A percentile compares a stretch with the other conserved stretches of the same genome.
Conservation (phyloP, 306 rosid genomes). For the Pyrus bretschneideri region DNA sequence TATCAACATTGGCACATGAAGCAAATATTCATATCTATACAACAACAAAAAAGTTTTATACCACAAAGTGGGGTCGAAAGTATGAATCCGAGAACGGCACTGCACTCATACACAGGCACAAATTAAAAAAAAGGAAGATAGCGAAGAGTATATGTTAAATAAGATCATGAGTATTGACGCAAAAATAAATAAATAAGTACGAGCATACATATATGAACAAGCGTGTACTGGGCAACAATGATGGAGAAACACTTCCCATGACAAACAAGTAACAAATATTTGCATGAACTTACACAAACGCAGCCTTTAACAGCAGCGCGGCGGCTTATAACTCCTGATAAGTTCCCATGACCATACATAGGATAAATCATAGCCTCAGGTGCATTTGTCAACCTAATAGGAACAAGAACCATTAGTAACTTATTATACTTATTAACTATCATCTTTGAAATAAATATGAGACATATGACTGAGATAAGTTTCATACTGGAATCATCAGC, state of each 20-base stretch:
- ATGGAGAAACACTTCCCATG: neutral
- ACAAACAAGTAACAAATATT: neutral
- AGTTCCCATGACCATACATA: slow-evolving; percentile 79
- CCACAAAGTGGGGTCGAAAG: too few species aligned
- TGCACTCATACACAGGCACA: neutral
- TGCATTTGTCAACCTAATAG: slow-evolving; percentile 64
- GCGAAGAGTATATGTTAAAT: neutral
- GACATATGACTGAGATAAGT: neutral
- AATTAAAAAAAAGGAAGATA: neutral
- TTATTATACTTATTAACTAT: neutral
- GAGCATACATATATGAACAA: neutral
- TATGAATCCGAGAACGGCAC: too few species aligned
- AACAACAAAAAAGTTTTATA: too few species aligned
- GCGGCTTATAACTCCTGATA: slow-evolving; percentile 79
- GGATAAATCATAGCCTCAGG: slow-evolving; percentile 80
- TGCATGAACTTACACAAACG: slow-evolving; percentile 65
- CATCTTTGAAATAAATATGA: neutral
- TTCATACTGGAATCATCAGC: neutral
- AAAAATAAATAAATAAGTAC: neutral
- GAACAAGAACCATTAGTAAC: neutral
- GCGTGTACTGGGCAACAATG: neutral
- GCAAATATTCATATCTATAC: too few species aligned
- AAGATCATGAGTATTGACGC: neutral
- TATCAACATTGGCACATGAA: too few species aligned
- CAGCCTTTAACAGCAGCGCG: slow-evolving; percentile 98